Base-by-base conservation (phyloP, 805 yeast genomes). In the Gaillardinia entomophila region DNA sequence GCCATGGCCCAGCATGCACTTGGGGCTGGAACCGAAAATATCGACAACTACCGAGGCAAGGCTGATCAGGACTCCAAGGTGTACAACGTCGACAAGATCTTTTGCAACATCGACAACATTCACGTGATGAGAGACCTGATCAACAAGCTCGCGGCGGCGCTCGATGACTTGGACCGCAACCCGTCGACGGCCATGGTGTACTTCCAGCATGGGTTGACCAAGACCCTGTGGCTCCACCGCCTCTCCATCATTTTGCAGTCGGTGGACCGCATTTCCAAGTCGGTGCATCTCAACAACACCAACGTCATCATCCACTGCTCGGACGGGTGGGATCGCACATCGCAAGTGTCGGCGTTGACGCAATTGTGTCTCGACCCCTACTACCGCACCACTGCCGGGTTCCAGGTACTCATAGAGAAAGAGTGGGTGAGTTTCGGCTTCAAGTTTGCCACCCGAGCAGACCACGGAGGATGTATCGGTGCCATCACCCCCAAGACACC, bases 321-420 rank as follows among this genome's bases (percentile, higher is more conserved):
- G 1, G 98, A 92, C 62, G 98, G 98, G 1, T 92, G 98, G 98
- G 98, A 92, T 53, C 67, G 98, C 36, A 92, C 98, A 0, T 77
- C 97, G 0, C 97, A 92, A 52, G 75, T 89, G 1, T 72, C 88
- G 4, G 81, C 96, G 2, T 61, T 92, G 39, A 75, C 89, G 16
- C 90, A 90, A 57, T 59, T 92, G 4, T 85, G 96, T 49, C 64
- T 89, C 6, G 97, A 92, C 54, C 97, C 97, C 1, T 86, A 75
- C 52, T 92, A 71, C 56, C 69, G 98, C 42, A 89, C 97, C 0
- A 42, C 85, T 3, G 82, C 87, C 36, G 98, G 98, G 3, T 88
- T 92, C 49, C 81, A 83, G 60, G 72, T 79, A 0, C 63, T 92
- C 13, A 69, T 92, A 3, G 98, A 92, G 48, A 89, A 92, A 49